Percentiles rank a stretch among this genome's conserved stretches.
phyloP scores from a whole-genome alignment of 2,329 filamentous ascomycete genomes.

The Venturia asperata region DNA sequence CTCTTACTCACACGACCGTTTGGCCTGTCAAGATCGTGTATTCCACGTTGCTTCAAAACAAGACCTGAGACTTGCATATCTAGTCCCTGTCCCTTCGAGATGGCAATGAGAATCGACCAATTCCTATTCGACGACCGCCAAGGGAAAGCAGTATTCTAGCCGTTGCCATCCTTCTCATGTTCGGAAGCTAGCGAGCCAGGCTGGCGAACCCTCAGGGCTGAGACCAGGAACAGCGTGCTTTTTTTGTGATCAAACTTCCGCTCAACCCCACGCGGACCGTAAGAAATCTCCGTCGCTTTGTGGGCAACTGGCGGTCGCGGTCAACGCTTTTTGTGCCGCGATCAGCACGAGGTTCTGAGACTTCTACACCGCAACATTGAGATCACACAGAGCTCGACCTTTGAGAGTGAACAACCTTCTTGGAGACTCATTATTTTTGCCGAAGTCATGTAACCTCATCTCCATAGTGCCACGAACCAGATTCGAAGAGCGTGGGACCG shows the following conservation, averaged over 20 bases:
- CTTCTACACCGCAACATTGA: background rate
- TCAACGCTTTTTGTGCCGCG: constrained; percentile 1
- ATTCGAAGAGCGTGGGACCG: background rate
- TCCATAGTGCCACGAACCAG: background rate
- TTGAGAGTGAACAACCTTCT: background rate
- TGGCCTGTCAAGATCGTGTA: constrained; percentile 3
- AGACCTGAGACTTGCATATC: background rate
- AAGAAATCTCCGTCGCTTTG: constrained; percentile 3
- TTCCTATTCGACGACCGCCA: background rate
- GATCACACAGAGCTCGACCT: background rate
- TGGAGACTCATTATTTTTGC: background rate
- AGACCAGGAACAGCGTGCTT: background rate
- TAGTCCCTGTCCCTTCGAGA: background rate
- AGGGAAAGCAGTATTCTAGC: background rate
- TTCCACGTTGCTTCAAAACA: constrained; percentile 6
- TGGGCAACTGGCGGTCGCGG: background rate
- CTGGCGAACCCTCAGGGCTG: background rate
- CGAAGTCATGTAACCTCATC: background rate
- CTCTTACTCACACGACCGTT: background rate
- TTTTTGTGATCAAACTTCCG: background rate
- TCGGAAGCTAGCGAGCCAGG: background rate
- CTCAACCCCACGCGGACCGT: background rate
- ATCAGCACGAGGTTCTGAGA: background rate
- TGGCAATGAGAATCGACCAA: background rate
- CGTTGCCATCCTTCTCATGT: background rate